phyloP scores from a whole-genome alignment of 1,284 basidiomycete species.

The Anthracocystis panici-leucophaei region DNA sequence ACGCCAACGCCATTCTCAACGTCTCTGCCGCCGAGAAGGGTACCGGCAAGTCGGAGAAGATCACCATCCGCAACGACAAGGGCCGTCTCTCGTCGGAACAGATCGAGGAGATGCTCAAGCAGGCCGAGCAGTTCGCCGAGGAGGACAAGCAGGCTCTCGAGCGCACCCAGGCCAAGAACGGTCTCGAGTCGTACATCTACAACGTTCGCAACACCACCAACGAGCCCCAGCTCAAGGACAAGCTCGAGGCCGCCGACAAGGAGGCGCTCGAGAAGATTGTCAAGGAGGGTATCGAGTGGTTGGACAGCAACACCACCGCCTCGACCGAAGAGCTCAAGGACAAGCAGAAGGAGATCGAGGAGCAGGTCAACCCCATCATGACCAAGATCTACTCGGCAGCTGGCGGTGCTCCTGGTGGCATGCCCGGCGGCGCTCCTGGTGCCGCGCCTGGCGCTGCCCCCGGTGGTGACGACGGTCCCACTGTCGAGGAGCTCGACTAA shows the following conservation, averaged over 20 bases:
- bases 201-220: slow-evolving; percentile 84
- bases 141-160: slow-evolving; percentile 72
- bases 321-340: slow-evolving; percentile 95
- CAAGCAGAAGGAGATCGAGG: slow-evolving; percentile 96
- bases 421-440: slow-evolving; percentile 72
- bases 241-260: slow-evolving; percentile 91
- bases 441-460: slow-evolving; percentile 59
- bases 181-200: slow-evolving; percentile 91
- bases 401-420: slow-evolving; percentile 75
- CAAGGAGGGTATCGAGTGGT: slow-evolving; percentile 87
- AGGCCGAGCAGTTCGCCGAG: slow-evolving; percentile 80
- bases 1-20: slow-evolving; percentile 97
- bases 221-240: slow-evolving; percentile 73
- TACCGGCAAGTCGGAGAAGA: slow-evolving; percentile 91
- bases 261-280: slow-evolving; percentile 84
- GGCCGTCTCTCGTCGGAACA: slow-evolving; percentile 97
- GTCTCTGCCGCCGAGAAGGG: slow-evolving; percentile 97
- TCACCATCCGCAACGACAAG: slow-evolving; percentile 99
- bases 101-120: slow-evolving; percentile 87
- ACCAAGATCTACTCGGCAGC: slow-evolving; percentile 83
- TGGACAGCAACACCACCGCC: slow-evolving; percentile 88
- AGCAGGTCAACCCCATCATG: slow-evolving; percentile 92
- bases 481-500: slow-evolving; percentile 85
- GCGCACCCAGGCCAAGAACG: slow-evolving; percentile 84
- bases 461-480: slow-evolving; percentile 79